These are phyloP conservation scores for Striga asiatica DNA, from an alignment of 257 asterid genomes.

Conservation along the genomic window DNA sequence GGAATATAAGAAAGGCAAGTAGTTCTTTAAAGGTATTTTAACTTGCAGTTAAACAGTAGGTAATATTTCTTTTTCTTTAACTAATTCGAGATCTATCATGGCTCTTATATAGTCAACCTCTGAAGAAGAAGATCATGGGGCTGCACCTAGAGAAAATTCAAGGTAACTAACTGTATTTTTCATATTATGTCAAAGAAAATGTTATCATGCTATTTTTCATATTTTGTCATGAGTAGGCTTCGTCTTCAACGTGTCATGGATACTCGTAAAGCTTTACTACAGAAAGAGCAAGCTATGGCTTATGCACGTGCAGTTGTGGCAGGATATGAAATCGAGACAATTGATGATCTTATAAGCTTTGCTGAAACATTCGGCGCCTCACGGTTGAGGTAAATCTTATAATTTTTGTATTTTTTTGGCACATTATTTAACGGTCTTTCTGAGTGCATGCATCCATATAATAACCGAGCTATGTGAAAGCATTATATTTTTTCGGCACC, in stretches of 20 bases:
- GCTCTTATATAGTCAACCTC: conserved; percentile 26
- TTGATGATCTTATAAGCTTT: conserved; percentile 67
- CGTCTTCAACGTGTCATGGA: conserved; percentile 63
- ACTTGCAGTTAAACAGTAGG: not conserved
- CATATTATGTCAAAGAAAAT: not conserved
- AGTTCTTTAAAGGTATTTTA: conserved; percentile 41
- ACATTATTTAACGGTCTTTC: too few relatives aligned
- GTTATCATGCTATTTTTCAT: not conserved
- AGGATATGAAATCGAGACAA: conserved; percentile 59
- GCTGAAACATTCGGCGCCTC: conserved; percentile 79
- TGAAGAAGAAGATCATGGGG: conserved; percentile 40
- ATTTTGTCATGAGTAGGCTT: conserved; percentile 28
- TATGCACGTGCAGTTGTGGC: conserved; percentile 89
- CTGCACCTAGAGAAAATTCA: conserved; percentile 48
- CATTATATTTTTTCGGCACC: too few relatives aligned
- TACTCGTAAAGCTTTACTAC: conserved; percentile 65
- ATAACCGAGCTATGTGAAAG: too few relatives aligned
- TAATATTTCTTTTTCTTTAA: not conserved
- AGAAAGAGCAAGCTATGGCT: conserved; percentile 90
- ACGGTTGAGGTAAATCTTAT: conserved; percentile 50
- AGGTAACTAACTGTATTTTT: conserved; percentile 32
- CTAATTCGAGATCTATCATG: conserved; percentile 9
- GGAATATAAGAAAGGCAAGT: conserved; percentile 31
- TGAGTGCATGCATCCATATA: too few relatives aligned
- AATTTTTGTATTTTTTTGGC: not conserved